These are phyloP conservation scores for Candida nitratophila DNA, from an alignment of 805 yeast species.

Conservation along the genomic window DNA sequence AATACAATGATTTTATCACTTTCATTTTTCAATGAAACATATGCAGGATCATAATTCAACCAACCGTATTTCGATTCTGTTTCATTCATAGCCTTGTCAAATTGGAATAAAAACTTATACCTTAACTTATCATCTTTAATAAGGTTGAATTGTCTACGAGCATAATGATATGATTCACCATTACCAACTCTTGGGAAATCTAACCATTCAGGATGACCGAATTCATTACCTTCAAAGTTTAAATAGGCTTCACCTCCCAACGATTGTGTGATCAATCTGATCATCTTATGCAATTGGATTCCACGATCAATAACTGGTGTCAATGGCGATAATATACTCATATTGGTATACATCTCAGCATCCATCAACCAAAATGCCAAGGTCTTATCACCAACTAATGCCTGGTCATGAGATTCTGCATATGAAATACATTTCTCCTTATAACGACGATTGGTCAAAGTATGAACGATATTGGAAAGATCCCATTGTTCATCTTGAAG, in stretches of 20 bases:
- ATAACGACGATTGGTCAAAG: conserved; percentile 82
- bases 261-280: conserved; percentile 77
- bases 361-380: conserved; percentile 98
- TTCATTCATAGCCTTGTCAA: conserved; percentile 80
- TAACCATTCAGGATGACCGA: conserved; percentile 98
- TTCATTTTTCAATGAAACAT: conserved; percentile 82
- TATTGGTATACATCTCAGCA: conserved; percentile 94
- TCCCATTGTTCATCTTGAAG: conserved; percentile 87
- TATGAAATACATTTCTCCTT: conserved; percentile 86
- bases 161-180: conserved; percentile 83
- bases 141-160: conserved; percentile 90
- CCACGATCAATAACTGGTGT: conserved; percentile 86
- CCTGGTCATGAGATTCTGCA: conserved; percentile 96
- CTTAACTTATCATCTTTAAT: conserved; percentile 74
- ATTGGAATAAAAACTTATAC: conserved; percentile 69
- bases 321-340: conserved; percentile 69
- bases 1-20: conserved; percentile 82
- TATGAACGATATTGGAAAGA: conserved; percentile 67
- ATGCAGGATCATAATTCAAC: conserved; percentile 67
- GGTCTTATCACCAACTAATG: conserved; percentile 94
- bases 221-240: conserved; percentile 96
- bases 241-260: conserved; percentile 97
- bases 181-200: conserved; percentile 94
- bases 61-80: conserved; percentile 67
- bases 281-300: conserved; percentile 82